Conservation (phyloP, 2,329 filamentous ascomycete species). For the Colletotrichum somersetense region DNA sequence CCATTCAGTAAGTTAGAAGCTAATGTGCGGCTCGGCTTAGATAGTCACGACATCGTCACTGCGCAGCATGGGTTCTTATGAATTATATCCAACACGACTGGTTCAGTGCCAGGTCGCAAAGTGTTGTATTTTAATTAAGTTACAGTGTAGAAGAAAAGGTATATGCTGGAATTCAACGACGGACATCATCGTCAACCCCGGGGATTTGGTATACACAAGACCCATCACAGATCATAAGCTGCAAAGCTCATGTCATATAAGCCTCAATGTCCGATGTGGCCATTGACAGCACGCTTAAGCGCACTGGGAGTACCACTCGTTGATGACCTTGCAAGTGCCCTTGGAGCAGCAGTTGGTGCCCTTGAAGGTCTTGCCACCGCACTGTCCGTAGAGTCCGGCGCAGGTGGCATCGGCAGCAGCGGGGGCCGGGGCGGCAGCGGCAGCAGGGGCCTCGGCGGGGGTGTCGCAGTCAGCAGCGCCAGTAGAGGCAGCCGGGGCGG, state of each 20-base stretch:
- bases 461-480: too few species aligned
- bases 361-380: constrained; percentile 1
- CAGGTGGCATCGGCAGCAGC: neutral
- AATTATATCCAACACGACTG: neutral
- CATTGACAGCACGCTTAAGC: neutral
- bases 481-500: neutral
- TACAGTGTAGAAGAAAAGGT: neutral
- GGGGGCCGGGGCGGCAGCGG: neutral
- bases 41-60: neutral
- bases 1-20: neutral
- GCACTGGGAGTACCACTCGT: constrained; percentile 44
- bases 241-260: neutral
- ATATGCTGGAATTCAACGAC: neutral
- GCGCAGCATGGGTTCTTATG: neutral
- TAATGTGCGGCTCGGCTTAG: neutral
- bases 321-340: constrained; percentile 37
- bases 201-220: neutral
- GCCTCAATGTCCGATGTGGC: too few species aligned
- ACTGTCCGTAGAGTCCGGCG: neutral
- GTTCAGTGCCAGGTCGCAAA: neutral
- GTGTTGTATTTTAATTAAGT: neutral
- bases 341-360: constrained; percentile 42
- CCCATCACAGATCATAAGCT: neutral
- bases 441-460: neutral
- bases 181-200: neutral